Evolutionary conservation across 805 yeast species (phyloP), one percentile per base, ranked within the genome.

Genomic region (Wickerhamomyces tratensis): DNA sequence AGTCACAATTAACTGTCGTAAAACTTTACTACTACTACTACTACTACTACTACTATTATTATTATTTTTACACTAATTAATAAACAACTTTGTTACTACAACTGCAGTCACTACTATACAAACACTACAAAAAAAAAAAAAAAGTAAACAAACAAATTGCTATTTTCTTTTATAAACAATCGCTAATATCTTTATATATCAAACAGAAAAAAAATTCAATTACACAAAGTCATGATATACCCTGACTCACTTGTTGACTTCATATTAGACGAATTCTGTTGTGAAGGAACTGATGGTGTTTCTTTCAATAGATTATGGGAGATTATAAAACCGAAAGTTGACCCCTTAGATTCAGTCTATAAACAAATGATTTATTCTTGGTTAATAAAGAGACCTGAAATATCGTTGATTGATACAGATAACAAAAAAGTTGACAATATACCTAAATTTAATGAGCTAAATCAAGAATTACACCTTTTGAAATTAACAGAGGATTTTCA

Each of bases 401-500:
- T 56, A 5, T 49, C 49, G 20, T 11, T 49, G n/a, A n/a, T 45
- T 11, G 36, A 38, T 14, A n/a, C 20, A n/a, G 5, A 7, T 5
- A 11, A 12, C 6, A 37, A 20, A 14, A 31, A 37, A 2, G 39
- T 41, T 7, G 30, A 34, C 4, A 37, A 35, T 4, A 38, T 52
- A 8, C 11, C 40, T n/a, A 38, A 39, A 5, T 25, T 40, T 7
- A 44, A 46, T 5, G 39, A 39, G 12, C 49, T 50, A 11, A 47
- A 43, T 29, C 40, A 43, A 0, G 42, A 46, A 1, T 37, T 53
- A 5, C 39, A 33, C 7, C 34, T 50, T 9, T 43, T 71, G 4
- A 60, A 63, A 13, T 74, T 82, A 4, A 64, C 69, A 5, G 74
- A 75, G 27, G 79, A 75, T 42, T 71, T 71, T 35, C 77, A 77